These are phyloP conservation scores for Lycium ferocissimum DNA, from an alignment of 257 asterid genomes.

Conservation along the genomic window DNA sequence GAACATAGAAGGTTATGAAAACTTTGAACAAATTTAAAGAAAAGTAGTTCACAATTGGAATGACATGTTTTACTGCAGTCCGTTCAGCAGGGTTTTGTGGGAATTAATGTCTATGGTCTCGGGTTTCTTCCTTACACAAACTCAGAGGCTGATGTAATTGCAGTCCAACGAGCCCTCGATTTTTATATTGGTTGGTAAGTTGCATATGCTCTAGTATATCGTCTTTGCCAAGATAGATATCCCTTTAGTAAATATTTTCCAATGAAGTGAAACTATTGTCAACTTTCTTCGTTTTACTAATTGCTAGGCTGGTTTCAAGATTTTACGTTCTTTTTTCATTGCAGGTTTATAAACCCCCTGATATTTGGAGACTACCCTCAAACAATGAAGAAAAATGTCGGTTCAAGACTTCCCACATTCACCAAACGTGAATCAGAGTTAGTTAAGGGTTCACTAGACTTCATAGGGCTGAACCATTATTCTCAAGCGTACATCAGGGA, in stretches of 20 bases:
- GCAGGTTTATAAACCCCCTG: conserved; percentile 62
- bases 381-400: conserved; percentile 46
- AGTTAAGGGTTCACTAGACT: conserved; percentile 63
- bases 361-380: conserved; percentile 70
- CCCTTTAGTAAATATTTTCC: background rate
- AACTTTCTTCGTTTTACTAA: background rate
- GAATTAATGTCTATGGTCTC: conserved; percentile 48
- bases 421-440: conserved; percentile 47
- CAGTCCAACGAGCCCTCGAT: conserved; percentile 51
- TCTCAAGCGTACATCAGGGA: conserved; percentile 33
- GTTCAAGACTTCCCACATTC: conserved; percentile 53
- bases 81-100: conserved; percentile 61
- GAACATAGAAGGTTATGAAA: background rate
- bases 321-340: background rate
- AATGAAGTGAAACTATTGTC: background rate
- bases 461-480: conserved; percentile 63
- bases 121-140: conserved; percentile 49
- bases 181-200: conserved; percentile 65
- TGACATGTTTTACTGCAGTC: conserved; percentile 41
- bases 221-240: background rate
- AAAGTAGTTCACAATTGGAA: background rate
- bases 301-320: background rate
- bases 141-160: conserved; percentile 48
- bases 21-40: background rate
- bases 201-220: background rate